Base-by-base conservation (phyloP, 768 basidiomycete genomes). In the Podaxis pistillaris region DNA sequence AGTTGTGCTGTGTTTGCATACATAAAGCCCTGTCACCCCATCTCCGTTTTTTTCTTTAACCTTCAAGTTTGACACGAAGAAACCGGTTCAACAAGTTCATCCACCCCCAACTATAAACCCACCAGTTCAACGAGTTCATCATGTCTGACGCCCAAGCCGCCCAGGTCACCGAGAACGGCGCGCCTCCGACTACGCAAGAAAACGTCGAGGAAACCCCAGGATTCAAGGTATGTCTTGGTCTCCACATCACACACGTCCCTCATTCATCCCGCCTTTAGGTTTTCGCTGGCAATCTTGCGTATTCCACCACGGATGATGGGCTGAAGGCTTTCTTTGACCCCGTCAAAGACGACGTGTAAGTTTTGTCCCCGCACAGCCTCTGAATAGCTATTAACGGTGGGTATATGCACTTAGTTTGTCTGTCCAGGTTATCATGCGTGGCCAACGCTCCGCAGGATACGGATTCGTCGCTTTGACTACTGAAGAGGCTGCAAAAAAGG, bases 271-370 rank as follows among this genome's bases (percentile, higher is more conserved):
- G 53, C 63, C 62, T 63, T 49, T 69, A 95, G 93, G 91, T 94
- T 81, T 96, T 96, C 77, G 92, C 89, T 73, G 94, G 94, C 70
- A 96, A 96, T 81, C 93, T 96, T 83, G 87, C 93, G 81, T 96
- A 95, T 79, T 82, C 87, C 73, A 94, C 92, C 69, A 93, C 90
- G 83, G 92, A 94, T 83, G 90, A 93, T 79, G 91, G 91, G 87
- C 89, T 96, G 81, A 91, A 86, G 89, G 81, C 91, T 77, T 90
- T 96, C 84, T 96, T 96, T 83, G 89, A 83, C 77, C 90, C 90
- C 74, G 88, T 93, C 73, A 82, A 85, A 77, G 85, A 79, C 81
- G 93, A 93, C 78, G 88, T 96, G 94, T 96, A 82, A 72, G 89
- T 86, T 71, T 70, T 46, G 44, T 76, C 74, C 65, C 61, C 72